Evolutionary conservation across 306 rosid genomes (phyloP).

Genomic region (Inga oerstediana): DNA sequence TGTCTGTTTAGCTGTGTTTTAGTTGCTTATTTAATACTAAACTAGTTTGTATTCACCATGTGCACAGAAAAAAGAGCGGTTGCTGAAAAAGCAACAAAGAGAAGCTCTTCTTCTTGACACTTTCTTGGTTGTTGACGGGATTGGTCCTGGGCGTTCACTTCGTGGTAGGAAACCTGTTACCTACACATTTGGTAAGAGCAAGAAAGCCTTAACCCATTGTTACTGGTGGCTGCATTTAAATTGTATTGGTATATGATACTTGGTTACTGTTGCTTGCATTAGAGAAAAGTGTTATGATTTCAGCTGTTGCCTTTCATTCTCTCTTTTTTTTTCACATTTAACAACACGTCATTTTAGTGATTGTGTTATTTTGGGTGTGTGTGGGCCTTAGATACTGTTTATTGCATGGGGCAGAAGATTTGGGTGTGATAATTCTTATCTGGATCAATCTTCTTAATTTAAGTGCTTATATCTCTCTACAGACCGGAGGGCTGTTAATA

Average conservation of each 20-base stretch:
- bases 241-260: constrained; percentile 1
- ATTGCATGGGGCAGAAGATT: background rate
- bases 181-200: constrained; percentile 83
- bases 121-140: constrained; percentile 72
- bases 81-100: constrained; percentile 91
- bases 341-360: background rate
- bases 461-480: background rate
- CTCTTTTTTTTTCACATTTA: background rate
- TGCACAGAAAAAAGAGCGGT: constrained; percentile 82
- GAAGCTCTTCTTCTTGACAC: constrained; percentile 95
- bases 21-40: constrained; percentile 16
- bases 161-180: constrained; percentile 96
- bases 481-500: background rate
- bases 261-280: background rate
- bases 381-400: constrained; percentile 17
- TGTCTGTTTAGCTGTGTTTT: constrained; percentile 15
- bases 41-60: constrained; percentile 26
- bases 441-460: background rate
- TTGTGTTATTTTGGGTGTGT: constrained; percentile 9
- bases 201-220: constrained; percentile 8
- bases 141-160: constrained; percentile 91
- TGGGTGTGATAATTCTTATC: constrained; percentile 3
- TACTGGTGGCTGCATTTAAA: constrained; percentile 1
- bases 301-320: constrained; percentile 2
- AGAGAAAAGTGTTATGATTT: constrained; percentile 18